Percentiles rank a stretch among this genome's conserved stretches.
phyloP scores from a whole-genome alignment of 1,284 basidiomycete species.

The Prillingera fragicola region DNA sequence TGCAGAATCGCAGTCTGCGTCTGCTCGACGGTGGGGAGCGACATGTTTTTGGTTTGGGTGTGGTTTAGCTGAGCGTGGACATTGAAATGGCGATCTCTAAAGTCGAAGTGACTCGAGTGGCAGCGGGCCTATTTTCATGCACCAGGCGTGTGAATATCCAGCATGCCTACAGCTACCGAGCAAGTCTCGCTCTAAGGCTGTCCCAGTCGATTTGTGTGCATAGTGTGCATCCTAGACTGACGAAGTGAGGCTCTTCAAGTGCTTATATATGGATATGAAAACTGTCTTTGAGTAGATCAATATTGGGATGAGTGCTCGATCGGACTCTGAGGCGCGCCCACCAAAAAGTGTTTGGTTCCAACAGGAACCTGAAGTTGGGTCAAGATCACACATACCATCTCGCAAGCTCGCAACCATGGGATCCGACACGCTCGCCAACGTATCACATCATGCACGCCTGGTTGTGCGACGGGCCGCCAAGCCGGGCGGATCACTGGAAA shows the following conservation, averaged over 20 bases:
- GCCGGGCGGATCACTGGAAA: slow-evolving; percentile 27
- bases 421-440: background rate
- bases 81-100: background rate
- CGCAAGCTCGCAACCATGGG: background rate
- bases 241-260: background rate
- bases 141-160: background rate
- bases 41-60: slow-evolving; percentile 8
- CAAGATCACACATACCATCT: background rate
- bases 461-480: slow-evolving; percentile 22
- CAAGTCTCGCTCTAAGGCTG: no score
- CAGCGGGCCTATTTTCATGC: background rate
- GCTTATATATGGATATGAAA: background rate
- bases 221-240: background rate
- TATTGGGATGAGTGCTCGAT: no score
- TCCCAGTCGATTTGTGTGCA: no score
- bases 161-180: background rate
- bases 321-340: background rate
- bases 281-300: background rate
- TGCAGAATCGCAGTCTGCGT: slow-evolving; percentile 75
- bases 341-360: slow-evolving; percentile 19
- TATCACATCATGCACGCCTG: slow-evolving; percentile 1
- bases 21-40: slow-evolving; percentile 51
- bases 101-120: background rate
- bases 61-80: background rate
- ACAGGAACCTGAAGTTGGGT: background rate